Base-by-base conservation (phyloP, 2,329 filamentous ascomycete species). In the Colletotrichum incanum region DNA sequence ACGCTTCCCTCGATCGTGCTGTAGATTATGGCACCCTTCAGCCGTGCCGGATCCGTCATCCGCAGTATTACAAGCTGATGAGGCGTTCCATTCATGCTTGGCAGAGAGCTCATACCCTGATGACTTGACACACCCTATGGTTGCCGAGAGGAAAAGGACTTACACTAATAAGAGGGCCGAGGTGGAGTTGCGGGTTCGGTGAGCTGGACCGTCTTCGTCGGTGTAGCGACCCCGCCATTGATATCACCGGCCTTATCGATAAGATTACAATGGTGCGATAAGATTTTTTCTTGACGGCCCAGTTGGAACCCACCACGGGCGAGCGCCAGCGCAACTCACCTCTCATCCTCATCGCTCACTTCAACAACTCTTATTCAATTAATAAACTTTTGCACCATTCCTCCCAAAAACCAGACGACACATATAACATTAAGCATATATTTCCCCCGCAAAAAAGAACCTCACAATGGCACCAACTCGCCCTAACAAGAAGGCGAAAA, bases 381-480 rank as follows among this genome's bases (percentile, higher is more conserved):
- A 18, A 41, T 14, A 31, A 39, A 50, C 34, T 14, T 52, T 8
- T 18, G 23, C 14, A 16, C 52, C 5, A 11, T 14, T 50, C 12
- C 5, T 12, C 16, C 8, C 9, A 39, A 11, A 49, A 18, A 61
- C 5, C n/a, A 41, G 34, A 58, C 34, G 37, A n/a, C 31, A 5
- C 6, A 49, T 28, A 34, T 16, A 20, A n/a, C 26, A 31, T 39
- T 7, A 18, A 23, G n/a, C 11, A 23, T 23, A 45, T 11, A 59
- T 11, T 8, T 7, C 31, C 11, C 20, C 34, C 34, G 11, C 11
- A 14, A 41, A 31, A 14, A 49, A 11, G 11, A 4, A 34, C 5
- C 26, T 55, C 61, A 71, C 49, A 68, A 86, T 86, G 84, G 84
- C 84, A 72, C 84, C 84, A 39, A 83, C 79, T 54, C 79, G 83